Conservation (phyloP, 1,284 basidiomycete species). For the Testicularia cyperi region DNA sequence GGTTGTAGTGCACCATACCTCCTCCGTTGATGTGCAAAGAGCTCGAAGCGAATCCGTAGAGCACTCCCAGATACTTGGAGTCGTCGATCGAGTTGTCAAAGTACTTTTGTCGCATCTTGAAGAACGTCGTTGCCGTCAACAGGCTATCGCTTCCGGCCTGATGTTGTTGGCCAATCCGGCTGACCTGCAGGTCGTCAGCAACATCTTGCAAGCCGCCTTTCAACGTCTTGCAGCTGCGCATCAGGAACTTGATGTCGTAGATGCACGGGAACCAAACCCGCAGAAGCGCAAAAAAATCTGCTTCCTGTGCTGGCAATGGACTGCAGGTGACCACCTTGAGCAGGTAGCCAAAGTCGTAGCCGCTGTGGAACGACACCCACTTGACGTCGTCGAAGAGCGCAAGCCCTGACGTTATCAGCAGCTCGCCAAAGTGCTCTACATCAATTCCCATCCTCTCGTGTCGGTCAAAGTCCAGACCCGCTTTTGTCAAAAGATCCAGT, state of each 20-base stretch:
- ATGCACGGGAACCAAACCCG: conserved; percentile 93
- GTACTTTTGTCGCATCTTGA: conserved; percentile 89
- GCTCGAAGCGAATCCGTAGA: conserved; percentile 55
- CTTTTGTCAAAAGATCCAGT: conserved; percentile 88
- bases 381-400: conserved; percentile 85
- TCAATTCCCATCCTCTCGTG: conserved; percentile 89
- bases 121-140: conserved; percentile 88
- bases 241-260: conserved; percentile 97
- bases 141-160: conserved; percentile 95
- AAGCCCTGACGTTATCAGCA: conserved; percentile 92
- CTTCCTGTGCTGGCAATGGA: conserved; percentile 84
- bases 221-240: conserved; percentile 81
- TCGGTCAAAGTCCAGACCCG: conserved; percentile 91
- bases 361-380: conserved; percentile 98
- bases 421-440: conserved; percentile 93
- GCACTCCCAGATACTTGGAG: conserved; percentile 54
- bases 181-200: conserved; percentile 85
- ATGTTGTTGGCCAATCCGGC: conserved; percentile 86
- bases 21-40: conserved; percentile 37
- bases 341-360: conserved; percentile 98
- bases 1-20: conserved; percentile 40
- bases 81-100: conserved; percentile 80
- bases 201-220: conserved; percentile 95
- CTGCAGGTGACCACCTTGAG: conserved; percentile 88
- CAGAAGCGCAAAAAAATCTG: conserved; percentile 84